phyloP scores from a whole-genome alignment of 2,329 filamentous ascomycete genomes.

The Metarhizium humberi region DNA sequence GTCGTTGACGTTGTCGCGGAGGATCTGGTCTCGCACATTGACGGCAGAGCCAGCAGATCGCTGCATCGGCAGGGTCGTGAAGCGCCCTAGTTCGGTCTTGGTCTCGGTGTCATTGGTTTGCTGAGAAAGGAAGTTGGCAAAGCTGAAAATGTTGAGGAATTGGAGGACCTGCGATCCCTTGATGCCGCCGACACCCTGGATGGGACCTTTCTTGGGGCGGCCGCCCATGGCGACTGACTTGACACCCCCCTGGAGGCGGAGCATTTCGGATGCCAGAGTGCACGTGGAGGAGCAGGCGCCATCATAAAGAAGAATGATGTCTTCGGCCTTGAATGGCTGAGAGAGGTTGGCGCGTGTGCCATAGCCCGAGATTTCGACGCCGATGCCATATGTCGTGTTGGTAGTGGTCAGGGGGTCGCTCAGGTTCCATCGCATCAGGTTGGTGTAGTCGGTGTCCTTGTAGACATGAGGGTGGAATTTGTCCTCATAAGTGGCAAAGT shows the following conservation, averaged over 20 bases:
- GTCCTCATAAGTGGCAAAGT: constrained; percentile 38
- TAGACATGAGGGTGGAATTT: constrained; percentile 31
- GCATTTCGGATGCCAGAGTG: constrained; percentile 45
- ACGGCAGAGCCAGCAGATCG: constrained; percentile 23
- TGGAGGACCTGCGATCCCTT: constrained; percentile 36
- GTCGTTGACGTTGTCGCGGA: constrained; percentile 25
- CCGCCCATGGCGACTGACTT: constrained; percentile 43
- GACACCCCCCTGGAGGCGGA: constrained; percentile 42
- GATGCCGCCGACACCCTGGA: constrained; percentile 45
- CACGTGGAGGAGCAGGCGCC: constrained; percentile 51
- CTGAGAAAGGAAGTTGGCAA: constrained; percentile 11
- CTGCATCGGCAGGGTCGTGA: constrained; percentile 20
- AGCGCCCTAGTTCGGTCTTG: constrained; percentile 19
- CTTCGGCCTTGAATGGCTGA: constrained; percentile 45
- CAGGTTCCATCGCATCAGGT: constrained; percentile 42
- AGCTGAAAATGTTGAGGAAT: constrained; percentile 19
- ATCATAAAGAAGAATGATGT: constrained; percentile 51
- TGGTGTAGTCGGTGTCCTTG: constrained; percentile 45
- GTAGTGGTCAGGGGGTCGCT: constrained; percentile 29
- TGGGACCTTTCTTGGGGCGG: constrained; percentile 32
- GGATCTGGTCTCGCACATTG: constrained; percentile 31
- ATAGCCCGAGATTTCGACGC: constrained; percentile 35
- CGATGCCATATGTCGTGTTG: constrained; percentile 20
- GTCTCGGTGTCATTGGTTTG: constrained; percentile 18
- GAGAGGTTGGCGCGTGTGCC: constrained; percentile 24